Base-by-base conservation (phyloP, 2,329 filamentous ascomycete species). In the Colletotrichum sidae region DNA sequence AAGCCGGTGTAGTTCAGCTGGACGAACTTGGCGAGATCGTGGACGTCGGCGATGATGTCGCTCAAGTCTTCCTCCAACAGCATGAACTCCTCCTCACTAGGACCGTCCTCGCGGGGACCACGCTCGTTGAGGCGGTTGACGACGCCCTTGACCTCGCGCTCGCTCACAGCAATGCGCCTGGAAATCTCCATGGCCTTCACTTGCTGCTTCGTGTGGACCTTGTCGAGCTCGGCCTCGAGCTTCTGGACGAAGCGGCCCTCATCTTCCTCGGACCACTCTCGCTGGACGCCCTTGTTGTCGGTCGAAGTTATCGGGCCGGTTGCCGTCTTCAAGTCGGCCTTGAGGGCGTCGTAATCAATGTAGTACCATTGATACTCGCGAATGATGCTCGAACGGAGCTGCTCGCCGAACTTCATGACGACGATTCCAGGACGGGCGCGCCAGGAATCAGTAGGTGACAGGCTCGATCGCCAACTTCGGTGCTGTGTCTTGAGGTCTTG, bases 1-100 rank as follows among this genome's bases (percentile, higher is more conserved):
- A 99, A 99, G 6, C 96, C 96, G 0, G 95, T 98, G 76, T 99
- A 99, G 81, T 99, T 99, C 75, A 99, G 83, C 81, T 97, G 95
- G 7, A 97, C 96, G 77, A 97, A 99, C 81, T 98, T 98, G 78
- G 96, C 94, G 66, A 99, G 86, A 74, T 99, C 96, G 79, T 99
- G 95, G 25, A 99, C 96, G 75, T 99, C 95, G 71, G 96, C 96
- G 76, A 99, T 99, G 74, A 99, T 94, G 77, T 99, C 96, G 80
- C 94, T 97, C 74, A 99, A 81, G 73, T 97, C 94, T 76, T 97
- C 92, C 81, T 99, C 96, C 38, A 98, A 86, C 72, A 97, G 82
- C 83, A 96, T 88, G 73, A 97, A 98, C 76, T 98, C 95, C 70
- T 97, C 94, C 77, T 98, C 96, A 25, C 88, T 89, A 0, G 93